Percentiles rank a stretch among this genome's conserved stretches.
These are phyloP conservation scores for Coniophora puteana DNA, from an alignment of 1,284 basidiomycete species.

Conservation along the genomic window DNA sequence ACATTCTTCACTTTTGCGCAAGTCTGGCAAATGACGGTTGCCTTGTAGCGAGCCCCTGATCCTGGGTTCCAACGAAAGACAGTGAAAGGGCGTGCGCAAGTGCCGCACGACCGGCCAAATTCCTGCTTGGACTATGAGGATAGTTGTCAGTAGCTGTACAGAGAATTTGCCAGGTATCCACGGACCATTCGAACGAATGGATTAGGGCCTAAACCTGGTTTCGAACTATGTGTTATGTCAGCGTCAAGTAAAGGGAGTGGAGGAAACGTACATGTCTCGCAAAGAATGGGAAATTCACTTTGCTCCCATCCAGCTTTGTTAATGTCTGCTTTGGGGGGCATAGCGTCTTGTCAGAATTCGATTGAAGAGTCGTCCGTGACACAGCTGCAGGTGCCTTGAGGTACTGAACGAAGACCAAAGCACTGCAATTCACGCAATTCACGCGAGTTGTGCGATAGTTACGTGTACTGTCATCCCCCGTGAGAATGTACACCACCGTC, in stretches of 20 bases:
- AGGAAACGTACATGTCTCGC: constrained; percentile 78
- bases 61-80: constrained; percentile 99
- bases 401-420: neutral
- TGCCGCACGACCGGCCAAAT: constrained; percentile 92
- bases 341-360: too few relatives aligned
- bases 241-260: constrained; percentile 2
- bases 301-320: constrained; percentile 92
- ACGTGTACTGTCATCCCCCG: too few relatives aligned
- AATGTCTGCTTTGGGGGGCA: constrained; percentile 81
- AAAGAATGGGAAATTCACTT: constrained; percentile 86
- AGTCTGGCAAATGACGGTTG: constrained; percentile 97
- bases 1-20: constrained; percentile 99
- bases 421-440: neutral
- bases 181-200: constrained; percentile 88
- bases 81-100: constrained; percentile 94
- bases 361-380: too few relatives aligned
- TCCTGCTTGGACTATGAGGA: constrained; percentile 85
- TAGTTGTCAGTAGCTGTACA: constrained; percentile 6
- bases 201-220: constrained; percentile 78
- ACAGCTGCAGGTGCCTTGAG: too few relatives aligned
- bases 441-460: too few relatives aligned
- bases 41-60: constrained; percentile 90
- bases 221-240: constrained; percentile 11
- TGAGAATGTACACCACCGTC: too few relatives aligned
- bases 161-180: constrained; percentile 9